Percentiles rank a stretch among this genome's conserved stretches.
phyloP scores from a whole-genome alignment of 495 filamentous ascomycete genomes.

The Aspergillus conjunctus region DNA sequence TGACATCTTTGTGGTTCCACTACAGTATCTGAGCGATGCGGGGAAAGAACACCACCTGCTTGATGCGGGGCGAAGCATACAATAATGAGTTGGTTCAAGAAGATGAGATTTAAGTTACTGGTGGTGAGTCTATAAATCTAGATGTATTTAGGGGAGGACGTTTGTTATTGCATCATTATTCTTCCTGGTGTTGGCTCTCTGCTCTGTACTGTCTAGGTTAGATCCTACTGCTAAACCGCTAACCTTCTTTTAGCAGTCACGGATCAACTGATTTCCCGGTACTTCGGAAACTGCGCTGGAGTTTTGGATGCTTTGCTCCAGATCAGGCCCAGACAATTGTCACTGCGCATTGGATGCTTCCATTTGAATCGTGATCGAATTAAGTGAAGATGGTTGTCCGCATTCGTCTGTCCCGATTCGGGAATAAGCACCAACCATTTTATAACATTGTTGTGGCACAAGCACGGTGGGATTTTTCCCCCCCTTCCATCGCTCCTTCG shows the following conservation, averaged over 20 bases:
- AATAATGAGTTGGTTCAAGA: constrained; percentile 3
- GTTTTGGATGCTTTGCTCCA: constrained; percentile 18
- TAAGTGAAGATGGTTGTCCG: constrained; percentile 77
- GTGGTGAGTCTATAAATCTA: neutral
- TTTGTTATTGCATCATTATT: constrained; percentile 30
- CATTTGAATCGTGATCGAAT: constrained; percentile 15
- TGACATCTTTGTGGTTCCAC: constrained; percentile 42
- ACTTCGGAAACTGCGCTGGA: constrained; percentile 35
- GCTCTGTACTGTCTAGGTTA: too few relatives aligned
- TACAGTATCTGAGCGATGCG: constrained; percentile 30
- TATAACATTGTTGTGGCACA: constrained; percentile 98
- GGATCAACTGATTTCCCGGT: constrained; percentile 37
- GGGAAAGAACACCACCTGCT: constrained; percentile 16
- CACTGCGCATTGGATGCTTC: constrained; percentile 6
- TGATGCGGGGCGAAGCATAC: constrained; percentile 33
- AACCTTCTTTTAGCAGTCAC: constrained; percentile 23
- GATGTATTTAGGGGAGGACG: too few relatives aligned
- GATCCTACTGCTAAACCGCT: too few relatives aligned
- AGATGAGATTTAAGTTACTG: neutral
- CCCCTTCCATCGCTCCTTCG: constrained; percentile 10
- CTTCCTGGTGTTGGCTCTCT: too few relatives aligned
- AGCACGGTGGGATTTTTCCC: constrained; percentile 67
- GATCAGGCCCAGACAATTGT: constrained; percentile 10
- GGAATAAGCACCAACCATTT: constrained; percentile 78
- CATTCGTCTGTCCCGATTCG: constrained; percentile 92